Percentiles rank a stretch among this genome's conserved stretches.
phyloP scores from a whole-genome alignment of 106 monocot genomes.

The Dendrobium chrysotoxum region DNA sequence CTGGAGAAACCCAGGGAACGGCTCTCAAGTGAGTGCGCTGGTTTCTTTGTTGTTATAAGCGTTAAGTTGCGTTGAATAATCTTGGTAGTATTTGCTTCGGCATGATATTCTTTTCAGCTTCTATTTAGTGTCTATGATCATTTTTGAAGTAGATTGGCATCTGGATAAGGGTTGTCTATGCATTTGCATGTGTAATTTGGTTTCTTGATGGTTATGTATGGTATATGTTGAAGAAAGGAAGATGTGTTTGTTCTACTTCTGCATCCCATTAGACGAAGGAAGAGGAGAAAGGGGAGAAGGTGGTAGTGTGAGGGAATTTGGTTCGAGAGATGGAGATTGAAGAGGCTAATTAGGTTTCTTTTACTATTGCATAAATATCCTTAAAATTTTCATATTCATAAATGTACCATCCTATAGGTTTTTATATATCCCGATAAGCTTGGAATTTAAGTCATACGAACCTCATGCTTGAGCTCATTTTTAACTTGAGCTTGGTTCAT shows the following conservation, averaged over 20 bases:
- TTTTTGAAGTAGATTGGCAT: not conserved
- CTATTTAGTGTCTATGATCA: not conserved
- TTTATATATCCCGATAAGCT: not conserved
- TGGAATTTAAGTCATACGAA: not conserved
- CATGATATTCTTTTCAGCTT: not conserved
- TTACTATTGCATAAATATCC: not conserved
- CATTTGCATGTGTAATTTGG: not conserved
- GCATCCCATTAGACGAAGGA: not conserved
- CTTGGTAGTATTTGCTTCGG: not conserved
- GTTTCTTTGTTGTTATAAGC: not conserved
- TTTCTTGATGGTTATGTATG: not conserved
- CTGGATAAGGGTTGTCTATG: not conserved
- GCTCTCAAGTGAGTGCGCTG: conserved; percentile 45
- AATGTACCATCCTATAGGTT: not conserved
- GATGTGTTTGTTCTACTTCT: not conserved
- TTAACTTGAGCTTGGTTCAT: no score
- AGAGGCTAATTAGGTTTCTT: not conserved
- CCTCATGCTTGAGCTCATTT: no score
- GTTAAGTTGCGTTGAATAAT: not conserved
- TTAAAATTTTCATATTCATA: not conserved
- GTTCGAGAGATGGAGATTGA: not conserved
- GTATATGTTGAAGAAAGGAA: not conserved
- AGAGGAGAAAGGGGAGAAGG: not conserved
- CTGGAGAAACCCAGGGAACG: conserved; percentile 89
- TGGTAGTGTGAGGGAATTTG: not conserved